Percentiles rank a stretch among this genome's conserved stretches.
Evolutionary conservation across 768 basidiomycete genomes (phyloP).

Genomic region (Amanita inopinata): DNA sequence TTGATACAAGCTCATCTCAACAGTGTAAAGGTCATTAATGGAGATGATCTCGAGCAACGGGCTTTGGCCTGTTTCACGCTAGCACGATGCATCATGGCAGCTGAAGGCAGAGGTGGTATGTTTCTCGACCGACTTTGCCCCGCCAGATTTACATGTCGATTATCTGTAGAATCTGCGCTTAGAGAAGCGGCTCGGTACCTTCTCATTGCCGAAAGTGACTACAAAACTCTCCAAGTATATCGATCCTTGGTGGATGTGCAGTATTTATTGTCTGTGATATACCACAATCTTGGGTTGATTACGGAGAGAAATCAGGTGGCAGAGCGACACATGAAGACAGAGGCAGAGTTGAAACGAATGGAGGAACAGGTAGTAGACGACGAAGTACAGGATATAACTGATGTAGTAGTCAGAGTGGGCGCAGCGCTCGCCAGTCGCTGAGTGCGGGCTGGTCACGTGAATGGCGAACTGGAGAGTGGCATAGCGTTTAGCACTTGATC

Average conservation of each 20-base stretch:
- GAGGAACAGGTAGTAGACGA: slow-evolving; percentile 38
- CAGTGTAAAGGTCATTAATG: slow-evolving; percentile 47
- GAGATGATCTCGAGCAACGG: slow-evolving; percentile 66
- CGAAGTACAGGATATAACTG: slow-evolving; percentile 45
- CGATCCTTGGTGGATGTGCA: slow-evolving; percentile 57
- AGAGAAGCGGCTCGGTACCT: slow-evolving; percentile 54
- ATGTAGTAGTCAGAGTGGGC: slow-evolving; percentile 50
- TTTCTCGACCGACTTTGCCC: slow-evolving; percentile 4
- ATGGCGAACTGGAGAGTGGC: neutral
- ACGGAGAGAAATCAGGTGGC: slow-evolving; percentile 47
- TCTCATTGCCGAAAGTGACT: slow-evolving; percentile 57
- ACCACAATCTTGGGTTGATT: slow-evolving; percentile 55
- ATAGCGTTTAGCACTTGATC: slow-evolving; percentile 9
- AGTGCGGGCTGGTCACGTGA: slow-evolving; percentile 8
- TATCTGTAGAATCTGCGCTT: slow-evolving; percentile 29
- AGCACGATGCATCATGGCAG: slow-evolving; percentile 65
- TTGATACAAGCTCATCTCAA: no score
- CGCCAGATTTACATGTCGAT: neutral
- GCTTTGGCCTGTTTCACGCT: slow-evolving; percentile 66
- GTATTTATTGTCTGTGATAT: slow-evolving; percentile 60
- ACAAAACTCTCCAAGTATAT: slow-evolving; percentile 45
- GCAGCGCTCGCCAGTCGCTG: slow-evolving; percentile 37
- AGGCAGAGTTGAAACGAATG: slow-evolving; percentile 28
- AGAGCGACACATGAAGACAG: slow-evolving; percentile 36
- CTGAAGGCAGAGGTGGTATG: slow-evolving; percentile 38